Evolutionary conservation across 257 asterid species (phyloP), one percentile per base, ranked within the genome.

Genomic region (Mitragyna speciosa): DNA sequence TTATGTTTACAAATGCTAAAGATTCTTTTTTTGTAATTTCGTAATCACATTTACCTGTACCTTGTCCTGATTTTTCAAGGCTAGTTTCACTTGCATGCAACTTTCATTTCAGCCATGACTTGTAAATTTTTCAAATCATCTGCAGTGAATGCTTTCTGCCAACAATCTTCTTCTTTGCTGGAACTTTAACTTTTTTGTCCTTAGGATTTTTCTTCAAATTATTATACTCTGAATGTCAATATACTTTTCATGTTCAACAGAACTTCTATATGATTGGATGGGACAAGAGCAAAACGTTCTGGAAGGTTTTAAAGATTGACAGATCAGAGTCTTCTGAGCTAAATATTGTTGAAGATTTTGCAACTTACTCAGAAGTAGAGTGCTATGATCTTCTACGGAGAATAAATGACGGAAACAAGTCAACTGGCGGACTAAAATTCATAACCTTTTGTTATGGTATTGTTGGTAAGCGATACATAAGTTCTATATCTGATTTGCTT

Each of bases 181-280:
- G 48, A 30, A 41, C 30, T 41, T 39, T 41, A 17, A 2, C 26
- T 73, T 36, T 5, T 19, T 10, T 19, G 1, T 43, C 31, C 15
- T 14, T 2, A 7, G 31, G 31, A 43, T 20, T 41, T 59, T 76
- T 39, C 28, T 73, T 59, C 59, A n/a, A 76, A 49, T 30, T 8
- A 47, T 41, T 14, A 1, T 45, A 12, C 71, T 58, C 30, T 10
- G 14, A 59, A 9, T 26, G 30, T 65, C 61, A 19, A 58, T 47
- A 7, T 43, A 51, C 72, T 86, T 81, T 41, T 79, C 83, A 48
- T 12, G 58, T 84, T 73, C 39, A 80, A 81, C 76, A 94, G 99
- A 92, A 96, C 75, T 96, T 93, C 76, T 93, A 93, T 84, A 88
- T 94, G 94, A 82, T 94, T 81, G 98, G 97, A 72, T 86, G 96